These are phyloP conservation scores for Cryomyces antarcticus DNA, from an alignment of 495 filamentous ascomycete species.

Conservation along the genomic window DNA sequence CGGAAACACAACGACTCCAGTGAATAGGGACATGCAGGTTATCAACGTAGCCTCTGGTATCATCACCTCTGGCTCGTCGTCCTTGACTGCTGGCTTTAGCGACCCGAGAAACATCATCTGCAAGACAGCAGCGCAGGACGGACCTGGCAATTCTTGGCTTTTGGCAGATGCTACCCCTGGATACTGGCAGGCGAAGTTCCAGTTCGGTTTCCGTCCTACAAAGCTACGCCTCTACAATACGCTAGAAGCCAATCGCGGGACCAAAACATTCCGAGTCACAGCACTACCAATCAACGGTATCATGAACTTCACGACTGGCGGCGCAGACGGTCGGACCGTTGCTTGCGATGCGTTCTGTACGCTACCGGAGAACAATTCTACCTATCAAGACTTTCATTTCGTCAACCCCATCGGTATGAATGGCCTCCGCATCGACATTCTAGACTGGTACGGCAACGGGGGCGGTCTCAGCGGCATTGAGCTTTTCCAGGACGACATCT, in stretches of 20 bases:
- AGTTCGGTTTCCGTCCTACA: slow-evolving; percentile 63
- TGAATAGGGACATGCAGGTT: slow-evolving; percentile 43
- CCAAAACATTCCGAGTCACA: slow-evolving; percentile 65
- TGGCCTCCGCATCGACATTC: slow-evolving; percentile 68
- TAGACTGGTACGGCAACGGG: slow-evolving; percentile 66
- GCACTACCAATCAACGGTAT: slow-evolving; percentile 72
- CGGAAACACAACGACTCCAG: slow-evolving; percentile 49
- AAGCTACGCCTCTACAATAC: slow-evolving; percentile 85
- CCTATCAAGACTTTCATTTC: slow-evolving; percentile 77
- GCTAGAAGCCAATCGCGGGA: slow-evolving; percentile 65
- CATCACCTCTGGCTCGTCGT: slow-evolving; percentile 43
- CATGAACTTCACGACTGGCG: slow-evolving; percentile 86
- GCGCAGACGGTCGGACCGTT: slow-evolving; percentile 40
- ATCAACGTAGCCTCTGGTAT: slow-evolving; percentile 65
- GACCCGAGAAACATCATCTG: slow-evolving; percentile 77
- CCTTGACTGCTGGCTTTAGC: slow-evolving; percentile 40
- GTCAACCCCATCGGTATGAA: slow-evolving; percentile 78
- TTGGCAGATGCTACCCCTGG: slow-evolving; percentile 61
- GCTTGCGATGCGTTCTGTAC: slow-evolving; percentile 64
- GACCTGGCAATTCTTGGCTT: slow-evolving; percentile 61
- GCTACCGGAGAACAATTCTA: slow-evolving; percentile 40
- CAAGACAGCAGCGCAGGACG: slow-evolving; percentile 41
- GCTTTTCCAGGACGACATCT: slow-evolving; percentile 73
- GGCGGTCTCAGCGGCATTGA: slow-evolving; percentile 78
- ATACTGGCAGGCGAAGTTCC: slow-evolving; percentile 67